These are phyloP conservation scores for grape (Vitis vinifera) DNA, from an alignment of 164 flowering plant species.

Conservation along the genomic window DNA sequence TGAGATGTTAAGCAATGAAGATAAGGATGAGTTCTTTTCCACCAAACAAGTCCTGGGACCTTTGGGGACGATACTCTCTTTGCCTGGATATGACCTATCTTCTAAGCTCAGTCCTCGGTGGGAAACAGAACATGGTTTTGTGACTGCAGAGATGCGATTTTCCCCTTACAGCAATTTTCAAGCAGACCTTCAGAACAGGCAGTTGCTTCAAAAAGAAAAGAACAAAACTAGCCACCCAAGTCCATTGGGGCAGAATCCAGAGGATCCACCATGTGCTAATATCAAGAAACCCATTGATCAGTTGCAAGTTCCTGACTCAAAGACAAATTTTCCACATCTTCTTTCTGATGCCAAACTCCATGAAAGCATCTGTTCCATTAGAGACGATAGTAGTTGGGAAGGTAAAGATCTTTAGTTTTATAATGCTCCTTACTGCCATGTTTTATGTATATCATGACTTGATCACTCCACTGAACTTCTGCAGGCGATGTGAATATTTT, in stretches of 20 bases:
- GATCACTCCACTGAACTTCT: not conserved
- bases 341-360: not conserved
- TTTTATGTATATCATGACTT: not conserved
- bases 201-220: slow-evolving; percentile 10
- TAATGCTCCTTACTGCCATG: not conserved
- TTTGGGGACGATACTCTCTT: slow-evolving; percentile 1
- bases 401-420: slow-evolving; percentile 4
- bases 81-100: slow-evolving; percentile 15
- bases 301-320: not conserved
- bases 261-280: not conserved
- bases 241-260: slow-evolving; percentile 4
- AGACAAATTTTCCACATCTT: not conserved
- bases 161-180: slow-evolving; percentile 5
- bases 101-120: slow-evolving; percentile 1
- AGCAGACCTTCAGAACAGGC: not conserved
- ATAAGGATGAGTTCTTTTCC: not conserved
- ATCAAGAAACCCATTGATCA: slow-evolving; percentile 1
- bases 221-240: not conserved
- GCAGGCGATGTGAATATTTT: slow-evolving; percentile 2
- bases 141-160: slow-evolving; percentile 12
- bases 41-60: slow-evolving; percentile 7
- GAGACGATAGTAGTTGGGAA: not conserved
- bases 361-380: slow-evolving; percentile 1
- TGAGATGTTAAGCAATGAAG: slow-evolving; percentile 5
- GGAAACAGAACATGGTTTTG: not conserved